These are phyloP conservation scores for Trichosanthes cucumerina DNA, from an alignment of 306 rosid genomes.

Conservation along the genomic window DNA sequence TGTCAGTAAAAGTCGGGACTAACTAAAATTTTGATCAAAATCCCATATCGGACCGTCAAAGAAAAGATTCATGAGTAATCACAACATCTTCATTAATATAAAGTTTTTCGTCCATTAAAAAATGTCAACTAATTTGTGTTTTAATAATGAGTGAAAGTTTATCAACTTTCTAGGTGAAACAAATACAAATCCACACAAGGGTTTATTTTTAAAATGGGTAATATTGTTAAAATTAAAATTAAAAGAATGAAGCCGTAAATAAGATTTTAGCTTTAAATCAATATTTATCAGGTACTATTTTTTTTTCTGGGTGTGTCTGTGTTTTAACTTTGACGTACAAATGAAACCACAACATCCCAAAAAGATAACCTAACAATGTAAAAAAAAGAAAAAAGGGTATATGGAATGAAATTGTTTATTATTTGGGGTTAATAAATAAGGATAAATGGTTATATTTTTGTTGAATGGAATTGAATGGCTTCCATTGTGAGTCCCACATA, in stretches of 20 bases:
- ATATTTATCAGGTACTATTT: not conserved
- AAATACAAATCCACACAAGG: too few relatives aligned
- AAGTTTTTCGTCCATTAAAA: too few relatives aligned
- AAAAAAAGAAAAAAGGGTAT: not conserved
- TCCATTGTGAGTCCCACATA: slow-evolving; percentile 16
- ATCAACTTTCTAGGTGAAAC: too few relatives aligned
- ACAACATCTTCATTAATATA: too few relatives aligned
- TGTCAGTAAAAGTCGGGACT: too few relatives aligned
- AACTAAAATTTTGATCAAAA: too few relatives aligned
- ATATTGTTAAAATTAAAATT: too few relatives aligned
- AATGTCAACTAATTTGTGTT: too few relatives aligned
- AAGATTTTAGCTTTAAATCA: not conserved
- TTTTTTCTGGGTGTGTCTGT: not conserved
- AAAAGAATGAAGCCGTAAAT: not conserved
- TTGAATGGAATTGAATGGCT: not conserved
- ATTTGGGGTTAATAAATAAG: not conserved
- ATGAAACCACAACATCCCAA: not conserved
- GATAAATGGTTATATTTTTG: not conserved
- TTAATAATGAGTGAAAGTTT: too few relatives aligned
- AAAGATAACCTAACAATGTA: not conserved
- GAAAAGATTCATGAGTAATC: too few relatives aligned
- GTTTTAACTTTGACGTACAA: not conserved
- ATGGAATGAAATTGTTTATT: not conserved
- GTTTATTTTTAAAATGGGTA: too few relatives aligned
- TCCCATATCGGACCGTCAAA: too few relatives aligned